Evolutionary conservation across 2,329 filamentous ascomycete species (phyloP).

Genomic region (Apiospora malaysiana): DNA sequence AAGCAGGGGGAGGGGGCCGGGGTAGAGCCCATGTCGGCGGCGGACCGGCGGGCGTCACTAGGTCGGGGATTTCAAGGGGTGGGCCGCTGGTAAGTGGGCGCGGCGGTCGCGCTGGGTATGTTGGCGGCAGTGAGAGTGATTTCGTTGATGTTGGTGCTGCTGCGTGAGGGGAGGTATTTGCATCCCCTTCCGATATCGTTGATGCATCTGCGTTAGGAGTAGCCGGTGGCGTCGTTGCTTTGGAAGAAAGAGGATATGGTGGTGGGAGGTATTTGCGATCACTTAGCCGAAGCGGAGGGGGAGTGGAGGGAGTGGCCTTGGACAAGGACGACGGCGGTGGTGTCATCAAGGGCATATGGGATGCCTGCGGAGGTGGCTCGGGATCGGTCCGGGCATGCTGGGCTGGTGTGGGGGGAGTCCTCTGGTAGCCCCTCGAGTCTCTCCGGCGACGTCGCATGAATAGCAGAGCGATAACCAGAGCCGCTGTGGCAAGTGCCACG

Average conservation of each 20-base stretch:
- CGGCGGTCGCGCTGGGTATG: constrained; percentile 42
- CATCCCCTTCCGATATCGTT: background rate
- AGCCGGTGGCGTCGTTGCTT: background rate
- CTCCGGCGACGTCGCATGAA: constrained; percentile 43
- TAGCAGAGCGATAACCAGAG: constrained; percentile 44
- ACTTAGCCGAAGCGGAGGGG: constrained; percentile 52
- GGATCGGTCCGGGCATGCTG: constrained; percentile 35
- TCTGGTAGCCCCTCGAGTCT: constrained; percentile 30
- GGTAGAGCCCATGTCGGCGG: constrained; percentile 53
- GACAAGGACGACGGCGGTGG: constrained; percentile 40
- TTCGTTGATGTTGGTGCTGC: background rate
- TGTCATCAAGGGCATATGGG: constrained; percentile 50
- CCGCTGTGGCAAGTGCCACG: constrained; percentile 45
- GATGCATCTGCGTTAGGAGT: background rate
- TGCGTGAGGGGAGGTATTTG: background rate
- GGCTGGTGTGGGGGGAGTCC: constrained; percentile 29
- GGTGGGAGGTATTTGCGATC: constrained; percentile 49
- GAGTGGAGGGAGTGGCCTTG: constrained; percentile 44
- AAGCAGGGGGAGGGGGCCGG: constrained; percentile 31
- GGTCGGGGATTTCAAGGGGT: constrained; percentile 45
- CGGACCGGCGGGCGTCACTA: constrained; percentile 45
- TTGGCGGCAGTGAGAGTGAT: constrained; percentile 28
- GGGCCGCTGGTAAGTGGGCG: constrained; percentile 38
- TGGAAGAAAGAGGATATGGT: background rate
- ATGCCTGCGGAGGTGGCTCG: constrained; percentile 36